Conservation (phyloP, 495 filamentous ascomycete species). For the Corynascus novoguineensis region DNA sequence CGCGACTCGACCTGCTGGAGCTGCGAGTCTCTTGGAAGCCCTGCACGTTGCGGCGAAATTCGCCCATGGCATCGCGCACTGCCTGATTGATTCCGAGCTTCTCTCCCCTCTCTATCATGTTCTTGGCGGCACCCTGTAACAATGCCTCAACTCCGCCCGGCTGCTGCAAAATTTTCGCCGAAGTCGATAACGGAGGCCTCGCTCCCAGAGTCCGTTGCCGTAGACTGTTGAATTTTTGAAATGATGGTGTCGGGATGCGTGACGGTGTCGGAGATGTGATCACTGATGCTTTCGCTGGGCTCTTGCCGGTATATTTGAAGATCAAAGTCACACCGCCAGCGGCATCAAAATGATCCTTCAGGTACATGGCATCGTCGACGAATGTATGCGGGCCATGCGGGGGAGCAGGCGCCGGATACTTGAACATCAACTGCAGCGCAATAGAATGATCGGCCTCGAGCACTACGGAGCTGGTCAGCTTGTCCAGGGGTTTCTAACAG, state of each 20-base stretch:
- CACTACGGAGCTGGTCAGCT: conserved; percentile 47
- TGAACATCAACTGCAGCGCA: conserved; percentile 72
- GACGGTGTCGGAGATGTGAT: conserved; percentile 33
- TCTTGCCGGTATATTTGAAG: conserved; percentile 70
- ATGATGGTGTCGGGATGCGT: conserved; percentile 30
- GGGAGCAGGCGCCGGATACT: conserved; percentile 64
- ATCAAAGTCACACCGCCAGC: conserved; percentile 71
- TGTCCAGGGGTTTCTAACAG: conserved; percentile 1
- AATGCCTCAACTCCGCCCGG: conserved; percentile 66
- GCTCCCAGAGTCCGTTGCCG: conserved; percentile 33
- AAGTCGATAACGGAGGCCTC: conserved; percentile 49
- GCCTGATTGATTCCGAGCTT: conserved; percentile 85
- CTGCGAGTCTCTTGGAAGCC: conserved; percentile 40
- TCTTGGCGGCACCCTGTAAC: conserved; percentile 79
- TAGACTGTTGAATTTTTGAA: conserved; percentile 28
- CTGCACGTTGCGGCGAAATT: conserved; percentile 55
- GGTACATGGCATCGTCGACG: conserved; percentile 80
- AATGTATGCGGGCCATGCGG: conserved; percentile 68
- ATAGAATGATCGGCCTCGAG: conserved; percentile 79
- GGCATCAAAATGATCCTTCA: conserved; percentile 67
- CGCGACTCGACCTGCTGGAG: conserved; percentile 27
- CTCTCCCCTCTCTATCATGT: conserved; percentile 75
- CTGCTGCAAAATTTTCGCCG: conserved; percentile 56
- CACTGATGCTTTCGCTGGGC: conserved; percentile 48
- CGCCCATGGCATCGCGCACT: conserved; percentile 80